Percentiles rank a stretch among this genome's conserved stretches.
Conservation (phyloP, 805 yeast species). For the Candida parachauliodes region DNA sequence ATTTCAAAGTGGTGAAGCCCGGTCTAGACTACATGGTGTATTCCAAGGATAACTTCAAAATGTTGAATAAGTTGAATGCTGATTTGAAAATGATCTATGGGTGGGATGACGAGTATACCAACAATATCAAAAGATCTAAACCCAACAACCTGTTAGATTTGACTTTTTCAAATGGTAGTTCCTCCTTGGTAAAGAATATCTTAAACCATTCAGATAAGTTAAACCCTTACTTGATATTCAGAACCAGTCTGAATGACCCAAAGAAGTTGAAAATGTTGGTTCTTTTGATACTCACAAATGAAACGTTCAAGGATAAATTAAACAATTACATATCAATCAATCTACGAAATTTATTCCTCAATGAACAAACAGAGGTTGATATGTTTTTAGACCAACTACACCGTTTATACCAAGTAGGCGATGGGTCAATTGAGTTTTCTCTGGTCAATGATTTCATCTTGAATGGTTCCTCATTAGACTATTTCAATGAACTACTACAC, state of each 20-base stretch:
- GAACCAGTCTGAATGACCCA: conserved; percentile 1
- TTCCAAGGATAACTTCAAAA: conserved; percentile 4
- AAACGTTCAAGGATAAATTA: background rate
- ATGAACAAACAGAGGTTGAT: conserved; percentile 10
- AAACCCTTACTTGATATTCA: conserved; percentile 9
- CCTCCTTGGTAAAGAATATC: conserved; percentile 1
- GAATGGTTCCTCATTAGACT: background rate
- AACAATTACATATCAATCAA: background rate
- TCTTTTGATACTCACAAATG: background rate
- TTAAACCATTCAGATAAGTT: background rate
- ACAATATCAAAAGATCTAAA: background rate
- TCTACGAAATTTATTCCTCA: background rate
- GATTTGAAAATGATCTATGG: conserved; percentile 2
- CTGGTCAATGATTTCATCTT: conserved; percentile 18
- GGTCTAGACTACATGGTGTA: conserved; percentile 11
- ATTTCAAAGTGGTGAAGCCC: conserved; percentile 19
- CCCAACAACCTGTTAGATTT: background rate
- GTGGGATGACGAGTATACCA: conserved; percentile 3
- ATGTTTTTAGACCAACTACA: conserved; percentile 12
- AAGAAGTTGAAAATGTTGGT: conserved; percentile 1
- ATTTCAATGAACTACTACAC: conserved; percentile 1
- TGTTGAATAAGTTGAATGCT: conserved; percentile 3
- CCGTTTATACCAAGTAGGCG: conserved; percentile 10
- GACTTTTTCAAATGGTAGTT: background rate
- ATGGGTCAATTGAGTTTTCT: conserved; percentile 11